phyloP scores from a whole-genome alignment of 2,329 filamentous ascomycete species.

The Parastagonospora avenae region DNA sequence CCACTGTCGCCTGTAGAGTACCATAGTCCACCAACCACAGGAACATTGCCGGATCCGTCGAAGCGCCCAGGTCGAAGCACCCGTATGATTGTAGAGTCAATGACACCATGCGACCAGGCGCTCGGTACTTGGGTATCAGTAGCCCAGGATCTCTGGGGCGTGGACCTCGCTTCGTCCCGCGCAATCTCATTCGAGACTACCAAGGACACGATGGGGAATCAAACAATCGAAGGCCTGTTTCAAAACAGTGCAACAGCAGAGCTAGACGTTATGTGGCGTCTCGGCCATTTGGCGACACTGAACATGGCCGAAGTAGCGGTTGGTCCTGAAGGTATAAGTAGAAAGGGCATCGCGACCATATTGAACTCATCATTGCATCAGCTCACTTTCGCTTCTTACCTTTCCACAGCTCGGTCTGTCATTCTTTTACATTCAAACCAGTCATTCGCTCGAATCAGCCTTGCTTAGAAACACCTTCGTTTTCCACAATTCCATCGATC shows the following conservation, averaged over 20 bases:
- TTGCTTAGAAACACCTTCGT: neutral
- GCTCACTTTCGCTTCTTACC: constrained; percentile 1
- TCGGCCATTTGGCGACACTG: neutral
- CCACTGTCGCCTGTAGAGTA: neutral
- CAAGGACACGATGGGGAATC: neutral
- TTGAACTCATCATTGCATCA: neutral
- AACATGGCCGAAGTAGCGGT: neutral
- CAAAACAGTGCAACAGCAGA: neutral
- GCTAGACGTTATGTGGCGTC: neutral
- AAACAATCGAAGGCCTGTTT: neutral
- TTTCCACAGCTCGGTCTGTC: constrained; percentile 6
- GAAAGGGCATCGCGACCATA: neutral
- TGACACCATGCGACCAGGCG: neutral
- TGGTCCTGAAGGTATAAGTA: neutral
- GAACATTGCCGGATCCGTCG: neutral
- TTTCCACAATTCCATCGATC: neutral
- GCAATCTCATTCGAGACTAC: constrained; percentile 4
- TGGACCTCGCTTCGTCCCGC: constrained; percentile 2
- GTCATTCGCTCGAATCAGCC: neutral
- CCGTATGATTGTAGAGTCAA: neutral
- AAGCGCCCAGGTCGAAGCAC: neutral
- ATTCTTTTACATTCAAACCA: constrained; percentile 3
- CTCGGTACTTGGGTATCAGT: neutral
- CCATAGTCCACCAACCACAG: neutral
- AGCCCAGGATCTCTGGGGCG: neutral